Conservation (phyloP, 2,329 filamentous ascomycete genomes). For the Claviceps cyperi region DNA sequence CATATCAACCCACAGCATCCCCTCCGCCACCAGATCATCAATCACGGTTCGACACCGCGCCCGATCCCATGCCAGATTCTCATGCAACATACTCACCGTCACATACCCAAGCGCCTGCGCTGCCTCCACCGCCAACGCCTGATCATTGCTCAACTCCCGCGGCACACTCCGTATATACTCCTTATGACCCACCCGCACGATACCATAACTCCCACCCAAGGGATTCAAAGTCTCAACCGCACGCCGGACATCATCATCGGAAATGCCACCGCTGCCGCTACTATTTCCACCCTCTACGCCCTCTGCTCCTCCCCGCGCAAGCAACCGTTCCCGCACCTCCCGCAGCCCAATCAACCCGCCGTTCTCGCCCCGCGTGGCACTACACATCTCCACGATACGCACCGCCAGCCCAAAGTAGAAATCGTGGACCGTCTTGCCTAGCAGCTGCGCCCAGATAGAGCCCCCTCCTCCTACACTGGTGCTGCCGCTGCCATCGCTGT, state of each 20-base stretch:
- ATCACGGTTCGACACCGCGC: constrained; percentile 79
- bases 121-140: constrained; percentile 81
- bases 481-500: constrained; percentile 14
- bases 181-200: constrained; percentile 69
- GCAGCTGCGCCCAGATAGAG: constrained; percentile 83
- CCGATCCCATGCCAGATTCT: constrained; percentile 75
- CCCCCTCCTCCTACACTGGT: constrained; percentile 11
- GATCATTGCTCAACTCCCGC: constrained; percentile 88
- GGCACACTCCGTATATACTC: constrained; percentile 86
- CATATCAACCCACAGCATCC: constrained; percentile 86
- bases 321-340: constrained; percentile 64
- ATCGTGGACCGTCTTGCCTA: constrained; percentile 86
- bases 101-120: constrained; percentile 84
- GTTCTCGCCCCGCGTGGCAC: constrained; percentile 75
- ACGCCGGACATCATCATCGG: constrained; percentile 83
- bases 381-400: constrained; percentile 85
- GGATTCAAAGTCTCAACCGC: constrained; percentile 80
- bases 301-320: constrained; percentile 51
- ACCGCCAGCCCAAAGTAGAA: constrained; percentile 98
- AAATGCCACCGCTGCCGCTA: constrained; percentile 55
- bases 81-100: constrained; percentile 73
- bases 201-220: constrained; percentile 74
- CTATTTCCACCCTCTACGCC: too few relatives aligned
- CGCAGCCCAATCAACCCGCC: constrained; percentile 76
- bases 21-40: constrained; percentile 76